Base-by-base conservation (phyloP, 2,329 filamentous ascomycete genomes). In the Beauveria sp. region DNA sequence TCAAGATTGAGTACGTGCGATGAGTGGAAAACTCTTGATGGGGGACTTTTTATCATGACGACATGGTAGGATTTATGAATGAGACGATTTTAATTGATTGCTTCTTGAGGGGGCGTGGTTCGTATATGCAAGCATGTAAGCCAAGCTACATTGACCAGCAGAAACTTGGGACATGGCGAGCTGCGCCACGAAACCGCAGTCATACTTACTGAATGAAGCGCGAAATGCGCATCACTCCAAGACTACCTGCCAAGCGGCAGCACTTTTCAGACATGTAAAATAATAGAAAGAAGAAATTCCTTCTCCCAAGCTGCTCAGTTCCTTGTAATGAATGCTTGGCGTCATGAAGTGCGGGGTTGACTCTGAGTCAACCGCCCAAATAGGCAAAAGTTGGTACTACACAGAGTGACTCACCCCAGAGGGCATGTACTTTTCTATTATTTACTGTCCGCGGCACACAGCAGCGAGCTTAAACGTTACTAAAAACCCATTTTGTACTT, bases 1-100 rank as follows among this genome's bases (percentile, higher is more conserved):
- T 71, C 58, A 71, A 70, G 52, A 64, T 70, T 52, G 24, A 66
- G 9, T 70, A 69, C 5, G 51, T 49, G 40, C 45, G 50, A 30
- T 58, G 34, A 58, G 10, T 6, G 16, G 40, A 20, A 30, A 6
- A 40, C n/a, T 0, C 3, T 51, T 34, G 30, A 14, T 14, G 30
- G 12, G 28, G 5, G 10, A 34, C 30, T 34, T 20, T n/a, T 3
- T 2, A 26, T 3, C 7, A 47, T 18, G 22, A 47, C 1, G 14
- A 6, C 22, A 47, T 8, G 20, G 12, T 47, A 26, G 3, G 6
- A 16, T 14, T 38, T 6, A 5, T 38, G 14, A 38, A 16, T 38
- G 14, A 16, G 34, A 38, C 5, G 34, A 38, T 10, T 38, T 6
- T 14, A 3, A 38, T 38, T 38, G 34, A 38, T 38, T 38, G 34